A percentile compares a stretch with the other conserved stretches of the same genome.
phyloP scores from a whole-genome alignment of 2,329 filamentous ascomycete genomes.

The Ascochyta lentis region DNA sequence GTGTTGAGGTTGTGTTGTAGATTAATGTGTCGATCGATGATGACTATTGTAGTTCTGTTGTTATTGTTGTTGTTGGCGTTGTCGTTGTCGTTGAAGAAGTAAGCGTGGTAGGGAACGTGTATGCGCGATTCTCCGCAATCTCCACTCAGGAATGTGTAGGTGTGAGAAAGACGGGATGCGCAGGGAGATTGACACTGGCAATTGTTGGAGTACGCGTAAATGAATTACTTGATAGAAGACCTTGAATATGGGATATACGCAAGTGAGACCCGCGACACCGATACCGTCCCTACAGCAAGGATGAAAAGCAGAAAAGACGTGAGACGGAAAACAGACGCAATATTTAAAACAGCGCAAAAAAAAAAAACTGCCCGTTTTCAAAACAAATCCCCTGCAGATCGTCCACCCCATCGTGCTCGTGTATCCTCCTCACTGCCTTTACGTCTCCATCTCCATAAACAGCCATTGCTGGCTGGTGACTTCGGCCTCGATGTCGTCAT shows the following conservation, averaged over 20 bases:
- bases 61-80: no score
- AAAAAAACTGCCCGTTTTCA: not conserved
- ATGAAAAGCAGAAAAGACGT: not conserved
- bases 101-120: no score
- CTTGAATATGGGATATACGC: not conserved
- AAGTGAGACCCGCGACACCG: not conserved
- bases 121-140: no score
- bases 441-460: constrained; percentile 88
- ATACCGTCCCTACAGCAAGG: not conserved
- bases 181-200: no score
- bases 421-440: constrained; percentile 33
- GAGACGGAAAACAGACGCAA: not conserved
- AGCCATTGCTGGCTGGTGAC: constrained; percentile 81
- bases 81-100: fast-evolving
- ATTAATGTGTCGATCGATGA: no score
- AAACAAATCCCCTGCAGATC: not conserved
- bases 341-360: not conserved
- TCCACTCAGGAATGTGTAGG: no score
- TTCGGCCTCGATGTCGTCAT: constrained; percentile 49
- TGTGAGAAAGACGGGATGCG: no score
- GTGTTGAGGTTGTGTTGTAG: no score
- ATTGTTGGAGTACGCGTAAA: no score
- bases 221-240: not conserved
- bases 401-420: not conserved
- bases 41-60: no score